Conservation (phyloP, 345 rosid genomes). For the Lepidium didymum region DNA sequence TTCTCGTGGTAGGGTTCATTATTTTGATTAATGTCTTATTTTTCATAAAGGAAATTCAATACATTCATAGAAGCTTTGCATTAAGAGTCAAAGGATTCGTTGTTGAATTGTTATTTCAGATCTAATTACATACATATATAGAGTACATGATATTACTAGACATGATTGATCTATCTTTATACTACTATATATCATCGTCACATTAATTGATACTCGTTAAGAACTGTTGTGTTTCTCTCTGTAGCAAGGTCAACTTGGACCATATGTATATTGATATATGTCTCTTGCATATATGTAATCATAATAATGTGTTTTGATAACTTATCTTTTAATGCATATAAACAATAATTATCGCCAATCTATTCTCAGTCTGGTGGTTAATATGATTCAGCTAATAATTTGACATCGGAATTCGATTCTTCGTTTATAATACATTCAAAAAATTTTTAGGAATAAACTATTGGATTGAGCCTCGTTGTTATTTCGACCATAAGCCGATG, state of each 20-base stretch:
- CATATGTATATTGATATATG: no score
- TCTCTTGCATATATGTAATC: no score
- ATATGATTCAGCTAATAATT: no score
- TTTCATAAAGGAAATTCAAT: background rate
- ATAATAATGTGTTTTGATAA: background rate
- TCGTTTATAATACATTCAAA: no score
- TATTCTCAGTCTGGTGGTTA: no score
- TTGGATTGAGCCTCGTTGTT: no score
- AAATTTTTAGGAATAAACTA: no score
- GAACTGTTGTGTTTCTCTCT: background rate
- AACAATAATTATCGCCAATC: no score
- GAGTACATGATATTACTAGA: background rate
- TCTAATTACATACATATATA: background rate
- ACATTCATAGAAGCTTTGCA: background rate
- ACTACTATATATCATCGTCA: constrained; percentile 9
- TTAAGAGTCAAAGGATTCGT: constrained; percentile 7
- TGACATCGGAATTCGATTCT: no score
- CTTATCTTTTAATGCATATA: background rate
- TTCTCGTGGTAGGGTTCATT: constrained; percentile 23
- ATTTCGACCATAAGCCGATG: no score
- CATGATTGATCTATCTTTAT: no score
- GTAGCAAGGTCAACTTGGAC: constrained; percentile 27
- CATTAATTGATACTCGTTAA: constrained; percentile 3
- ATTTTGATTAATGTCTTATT: background rate
- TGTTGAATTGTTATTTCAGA: constrained; percentile 11